Conservation (phyloP, 306 rosid species). For the Acmispon strigosus region DNA sequence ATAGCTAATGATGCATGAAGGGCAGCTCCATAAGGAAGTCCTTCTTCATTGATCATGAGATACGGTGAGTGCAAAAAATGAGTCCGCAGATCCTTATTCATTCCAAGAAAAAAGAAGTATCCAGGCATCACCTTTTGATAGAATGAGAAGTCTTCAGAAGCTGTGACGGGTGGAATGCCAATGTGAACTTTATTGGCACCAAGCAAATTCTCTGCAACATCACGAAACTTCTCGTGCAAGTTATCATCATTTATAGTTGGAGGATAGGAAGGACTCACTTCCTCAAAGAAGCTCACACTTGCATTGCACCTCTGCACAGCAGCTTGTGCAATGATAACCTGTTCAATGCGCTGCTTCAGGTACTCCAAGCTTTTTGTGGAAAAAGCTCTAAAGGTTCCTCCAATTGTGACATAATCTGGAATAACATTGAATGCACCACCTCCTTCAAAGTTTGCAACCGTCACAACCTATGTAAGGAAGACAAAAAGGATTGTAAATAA, state of each 20-base stretch:
- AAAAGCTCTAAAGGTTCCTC: too few relatives aligned
- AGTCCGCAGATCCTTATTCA: conserved; percentile 26
- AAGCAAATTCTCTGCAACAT: conserved; percentile 51
- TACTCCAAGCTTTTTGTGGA: too few relatives aligned
- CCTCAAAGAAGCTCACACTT: conserved; percentile 45
- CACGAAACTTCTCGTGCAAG: conserved; percentile 51
- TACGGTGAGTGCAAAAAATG: conserved; percentile 46
- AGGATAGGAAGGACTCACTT: conserved; percentile 38
- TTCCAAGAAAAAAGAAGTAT: conserved; percentile 56
- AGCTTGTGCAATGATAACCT: conserved; percentile 74
- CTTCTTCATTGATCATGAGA: conserved; percentile 66
- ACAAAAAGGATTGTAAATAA: not conserved
- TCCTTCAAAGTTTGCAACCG: too few relatives aligned
- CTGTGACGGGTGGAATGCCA: conserved; percentile 42
- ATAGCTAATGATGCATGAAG: conserved; percentile 81
- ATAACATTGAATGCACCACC: too few relatives aligned
- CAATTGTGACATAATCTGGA: too few relatives aligned
- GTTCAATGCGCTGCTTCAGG: not conserved
- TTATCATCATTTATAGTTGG: conserved; percentile 49
- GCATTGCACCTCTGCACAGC: conserved; percentile 87
- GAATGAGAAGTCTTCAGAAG: conserved; percentile 72
- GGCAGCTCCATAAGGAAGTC: conserved; percentile 74
- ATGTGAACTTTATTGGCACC: conserved; percentile 44
- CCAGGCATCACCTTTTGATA: conserved; percentile 85
- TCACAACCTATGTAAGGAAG: too few relatives aligned